These are phyloP conservation scores for Chalciporus pseudorubinellus DNA, from an alignment of 768 basidiomycete species.

Conservation along the genomic window DNA sequence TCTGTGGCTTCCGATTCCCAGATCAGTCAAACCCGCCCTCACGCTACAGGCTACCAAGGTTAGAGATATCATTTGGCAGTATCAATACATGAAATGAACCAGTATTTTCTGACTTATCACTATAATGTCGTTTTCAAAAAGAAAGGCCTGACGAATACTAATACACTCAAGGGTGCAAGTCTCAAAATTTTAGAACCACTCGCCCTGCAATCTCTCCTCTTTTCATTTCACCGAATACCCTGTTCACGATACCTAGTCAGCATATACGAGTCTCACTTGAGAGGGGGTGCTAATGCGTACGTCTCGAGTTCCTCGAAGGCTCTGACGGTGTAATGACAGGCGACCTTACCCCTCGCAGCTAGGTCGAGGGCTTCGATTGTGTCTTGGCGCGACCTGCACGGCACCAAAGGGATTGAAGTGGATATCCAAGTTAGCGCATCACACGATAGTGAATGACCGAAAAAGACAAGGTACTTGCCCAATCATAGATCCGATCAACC, in stretches of 20 bases:
- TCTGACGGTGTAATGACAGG: constrained; percentile 25
- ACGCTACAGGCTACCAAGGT: too few relatives aligned
- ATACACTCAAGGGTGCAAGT: neutral
- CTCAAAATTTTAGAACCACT: constrained; percentile 22
- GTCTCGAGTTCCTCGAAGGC: constrained; percentile 29
- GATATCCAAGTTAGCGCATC: neutral
- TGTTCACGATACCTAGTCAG: neutral
- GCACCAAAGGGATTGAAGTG: neutral
- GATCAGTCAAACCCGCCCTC: too few relatives aligned
- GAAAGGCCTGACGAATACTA: too few relatives aligned
- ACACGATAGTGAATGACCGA: too few relatives aligned
- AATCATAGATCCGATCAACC: constrained; percentile 16
- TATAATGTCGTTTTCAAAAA: too few relatives aligned
- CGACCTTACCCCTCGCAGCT: constrained; percentile 43
- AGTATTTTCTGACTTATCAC: too few relatives aligned
- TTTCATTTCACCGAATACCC: constrained; percentile 22
- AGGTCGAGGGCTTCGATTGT: constrained; percentile 45
- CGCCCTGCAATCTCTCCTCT: constrained; percentile 17
- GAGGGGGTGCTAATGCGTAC: constrained; percentile 2
- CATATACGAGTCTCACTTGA: too few relatives aligned
- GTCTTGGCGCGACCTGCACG: constrained; percentile 40
- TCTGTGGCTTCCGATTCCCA: too few relatives aligned
- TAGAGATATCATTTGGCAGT: too few relatives aligned
- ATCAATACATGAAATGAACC: too few relatives aligned
- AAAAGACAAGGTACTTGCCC: constrained; percentile 13